These are phyloP conservation scores for Dactylella cylindrospora DNA, from an alignment of 2,329 filamentous ascomycete species.

Conservation along the genomic window DNA sequence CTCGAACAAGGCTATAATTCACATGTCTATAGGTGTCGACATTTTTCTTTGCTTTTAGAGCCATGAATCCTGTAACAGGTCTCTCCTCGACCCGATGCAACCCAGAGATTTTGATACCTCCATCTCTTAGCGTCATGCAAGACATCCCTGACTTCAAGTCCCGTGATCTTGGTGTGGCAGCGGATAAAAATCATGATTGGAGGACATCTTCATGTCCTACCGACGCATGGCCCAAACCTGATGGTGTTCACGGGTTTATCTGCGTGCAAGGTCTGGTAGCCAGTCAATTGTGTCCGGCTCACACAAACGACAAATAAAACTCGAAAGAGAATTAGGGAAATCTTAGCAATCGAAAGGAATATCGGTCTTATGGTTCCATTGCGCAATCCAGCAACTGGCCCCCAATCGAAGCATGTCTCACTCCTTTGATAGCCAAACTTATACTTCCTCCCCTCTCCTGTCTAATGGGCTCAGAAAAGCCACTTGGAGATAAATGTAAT, in stretches of 20 bases:
- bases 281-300: constrained; percentile 41
- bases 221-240: constrained; percentile 34
- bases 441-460: too few species aligned
- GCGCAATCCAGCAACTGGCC: constrained; percentile 13
- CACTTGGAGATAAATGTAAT: too few species aligned
- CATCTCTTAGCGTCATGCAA: constrained; percentile 36
- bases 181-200: constrained; percentile 40
- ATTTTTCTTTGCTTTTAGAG: constrained; percentile 3
- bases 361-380: constrained; percentile 14
- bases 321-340: too few species aligned
- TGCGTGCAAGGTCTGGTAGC: constrained; percentile 28
- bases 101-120: constrained; percentile 8
- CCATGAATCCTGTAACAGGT: constrained; percentile 35
- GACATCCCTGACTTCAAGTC: constrained; percentile 44
- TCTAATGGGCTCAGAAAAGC: too few species aligned
- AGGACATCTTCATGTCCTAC: constrained; percentile 14
- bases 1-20: constrained; percentile 39
- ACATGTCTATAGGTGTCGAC: constrained; percentile 39
- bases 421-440: too few species aligned
- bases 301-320: too few species aligned
- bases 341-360: constrained; percentile 29
- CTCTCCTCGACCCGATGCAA: constrained; percentile 25
- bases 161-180: constrained; percentile 42
- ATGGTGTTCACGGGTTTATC: constrained; percentile 32
- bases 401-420: constrained; percentile 23